Evolutionary conservation across 2,329 filamentous ascomycete genomes (phyloP), one percentile per base, ranked within the genome.

Genomic region (Curvularia verruculosa): DNA sequence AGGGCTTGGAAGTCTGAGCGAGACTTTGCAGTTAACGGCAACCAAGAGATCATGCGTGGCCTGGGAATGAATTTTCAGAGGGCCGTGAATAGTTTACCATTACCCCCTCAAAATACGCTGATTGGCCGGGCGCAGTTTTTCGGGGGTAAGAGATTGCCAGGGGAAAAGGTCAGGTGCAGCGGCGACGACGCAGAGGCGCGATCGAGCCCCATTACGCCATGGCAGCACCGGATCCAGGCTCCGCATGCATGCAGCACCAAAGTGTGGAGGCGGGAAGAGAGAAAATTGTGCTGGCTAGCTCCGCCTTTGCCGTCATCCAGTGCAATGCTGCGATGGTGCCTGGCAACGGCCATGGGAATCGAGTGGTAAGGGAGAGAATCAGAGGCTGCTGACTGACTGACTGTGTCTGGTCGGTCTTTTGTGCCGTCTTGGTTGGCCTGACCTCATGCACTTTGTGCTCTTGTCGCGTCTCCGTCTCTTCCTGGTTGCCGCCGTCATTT

Each of bases 1-100:
- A 44, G 52, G 49, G 49, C 49, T 65, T 64, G 63, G 63, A 54
- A 62, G 58, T 56, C 56, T 57, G 54, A 63, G 61, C 56, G 61
- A 65, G 67, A 71, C 76, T 75, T 77, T 78, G 73, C 76, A 77
- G 76, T 77, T 78, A 78, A 77, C 74, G 74, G 75, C 74, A 77
- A 65, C 61, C 52, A 49, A 52, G 53, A 60, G 70, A 73, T 76
- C 73, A 75, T 73, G 70, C 69, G 72, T 63, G 45, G 59, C 45
- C 46, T 54, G 49, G 29, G 40, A 21, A 54, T 51, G 51, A 58
- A 58, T 49, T 58, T 58, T 58, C 51, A 40, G 45, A 58, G 51
- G 44, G 45, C 54, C 54, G 41, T 50, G 55, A 58, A 49, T 54
- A 54, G 55, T 58, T 50, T 54, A 50, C 55, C 55, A 58, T 58